Evolutionary conservation across 169 alveolate species (phyloP), one percentile per base, ranked within the genome.

Genomic region (Cryptosporidium ubiquitum): DNA sequence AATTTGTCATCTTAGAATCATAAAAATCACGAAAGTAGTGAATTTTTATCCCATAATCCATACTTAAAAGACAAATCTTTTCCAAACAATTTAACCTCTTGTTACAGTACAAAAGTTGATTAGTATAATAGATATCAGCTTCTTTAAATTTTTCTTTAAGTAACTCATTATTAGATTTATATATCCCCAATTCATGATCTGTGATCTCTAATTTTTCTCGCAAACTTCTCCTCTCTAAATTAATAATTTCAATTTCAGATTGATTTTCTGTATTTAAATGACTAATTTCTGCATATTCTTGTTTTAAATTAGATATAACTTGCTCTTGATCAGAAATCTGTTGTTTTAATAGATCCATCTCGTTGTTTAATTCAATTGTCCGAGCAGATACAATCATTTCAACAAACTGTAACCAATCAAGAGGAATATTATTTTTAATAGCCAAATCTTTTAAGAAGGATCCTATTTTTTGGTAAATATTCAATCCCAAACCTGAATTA

Each of bases 341-440:
- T 4, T 73, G 47, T 31, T 39, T 73, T 31, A 73, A 55, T n/a
- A 58, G 7, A 31, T 52, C 69, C 0, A 73, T 18, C 29, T 73
- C 85, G 26, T 58, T 42, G 29, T 73, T 73, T 69, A 73, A 40
- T 29, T 73, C 85, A 31, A 55, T 33, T 10, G 85, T 73, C 37
- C 33, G 52, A 16, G 71, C 55, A 12, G 42, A 31, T 29, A 73
- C 70, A 5, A 73, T 12, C 26, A 73, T 52, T 26, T 73, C 85
- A 18, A 73, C 31, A 37, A 73, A 73, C 10, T 73, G 85, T 51
- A 73, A 26, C 85, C 85, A 73, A 39, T 73, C 85, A n/a, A 73
- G 49, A 18, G 85, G 85, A 33, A 73, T 55, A 6, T 31, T 55
- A 7, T 73, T 73, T 58, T 42, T 52, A 5, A 73, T 12, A 18